Evolutionary conservation across 108 stramenopile species (phyloP).

Genomic region (Craspedostauros australis): DNA sequence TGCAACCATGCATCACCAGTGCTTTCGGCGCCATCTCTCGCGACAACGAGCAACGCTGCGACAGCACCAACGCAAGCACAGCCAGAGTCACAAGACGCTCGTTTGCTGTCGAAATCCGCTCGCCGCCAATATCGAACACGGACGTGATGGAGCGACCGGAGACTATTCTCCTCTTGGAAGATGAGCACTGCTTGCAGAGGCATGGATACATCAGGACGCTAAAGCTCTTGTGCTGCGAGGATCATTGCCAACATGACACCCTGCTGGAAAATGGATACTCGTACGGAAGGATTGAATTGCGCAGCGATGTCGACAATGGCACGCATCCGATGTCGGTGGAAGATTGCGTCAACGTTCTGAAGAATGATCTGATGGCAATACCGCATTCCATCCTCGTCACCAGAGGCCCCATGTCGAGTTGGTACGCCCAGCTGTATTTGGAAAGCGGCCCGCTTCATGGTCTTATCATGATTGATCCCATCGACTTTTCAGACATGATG

Average conservation of each 20-base stretch:
- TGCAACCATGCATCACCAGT: no score
- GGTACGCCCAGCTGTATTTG: conserved; percentile 38
- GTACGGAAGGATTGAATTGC: background rate
- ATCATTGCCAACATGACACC: conserved; percentile 8
- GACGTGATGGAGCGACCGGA: conserved; percentile 34
- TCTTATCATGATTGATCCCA: conserved; percentile 51
- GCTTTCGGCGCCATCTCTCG: no score
- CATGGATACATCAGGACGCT: background rate
- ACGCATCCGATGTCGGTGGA: conserved; percentile 1
- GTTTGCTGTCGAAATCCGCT: no score
- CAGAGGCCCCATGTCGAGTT: conserved; percentile 29
- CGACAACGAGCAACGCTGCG: no score
- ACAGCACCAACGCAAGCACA: no score
- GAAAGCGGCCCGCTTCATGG: conserved; percentile 43
- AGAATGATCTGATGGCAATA: conserved; percentile 11
- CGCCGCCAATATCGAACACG: no score
- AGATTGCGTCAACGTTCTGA: background rate
- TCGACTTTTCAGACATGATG: conserved; percentile 13
- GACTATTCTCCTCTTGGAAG: conserved; percentile 20
- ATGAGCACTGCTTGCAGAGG: no score
- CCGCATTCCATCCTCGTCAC: conserved; percentile 28
- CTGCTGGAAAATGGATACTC: conserved; percentile 22
- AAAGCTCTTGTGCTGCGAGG: conserved; percentile 10
- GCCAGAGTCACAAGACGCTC: no score
- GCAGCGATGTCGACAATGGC: conserved; percentile 3